Evolutionary conservation across 2,329 filamentous ascomycete species (phyloP), one percentile per base, ranked within the genome.

Genomic region (Ophiocordyceps sinensis): DNA sequence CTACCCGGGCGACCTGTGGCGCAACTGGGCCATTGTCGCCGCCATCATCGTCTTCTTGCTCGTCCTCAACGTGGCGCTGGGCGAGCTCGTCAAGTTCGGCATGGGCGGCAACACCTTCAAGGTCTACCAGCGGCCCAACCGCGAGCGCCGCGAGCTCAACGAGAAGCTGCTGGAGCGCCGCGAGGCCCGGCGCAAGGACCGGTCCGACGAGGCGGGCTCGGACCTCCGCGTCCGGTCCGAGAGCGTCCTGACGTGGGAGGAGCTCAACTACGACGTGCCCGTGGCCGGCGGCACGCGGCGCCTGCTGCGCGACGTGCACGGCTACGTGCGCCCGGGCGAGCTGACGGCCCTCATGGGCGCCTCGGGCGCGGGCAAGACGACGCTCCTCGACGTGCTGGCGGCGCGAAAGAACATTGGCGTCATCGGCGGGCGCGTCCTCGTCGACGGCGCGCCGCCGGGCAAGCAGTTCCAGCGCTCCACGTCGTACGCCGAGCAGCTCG

Each of bases 331-430:
- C 46, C 84, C 84, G 2, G 84, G 85, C 30, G 75, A 81, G 50
- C 68, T 89, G 10, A 88, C 82, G 3, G 83, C 84, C 3, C 65
- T 91, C 2, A 87, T 91, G 82, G 85, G 85, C 32, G 79, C 80
- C 7, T 86, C 82, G 5, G 83, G 83, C n/a, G 86, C 85, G 5
- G 86, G 86, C 38, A 94, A 94, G 63, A 91, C 85, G 0, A 93
- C 86, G 0, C 65, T 93, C 1, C 66, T 94, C 3, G 84, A 94
- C 51, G 83, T 89, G 1, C 65, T 93, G 30, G 73, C 73, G 0
- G 57, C 67, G 1, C 64, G 75, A 31, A 77, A 77, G 61, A 77
- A 74, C 48, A 75, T 78, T 42, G 75, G 75, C 48, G 71, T 77
- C 2, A 73, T 79, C 32, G 50, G 55, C 0, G 74, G 74, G 32